A percentile compares a stretch with the other conserved stretches of the same genome.
Evolutionary conservation across 306 rosid genomes (phyloP).

Genomic region (Psophocarpus tetragonolobus): DNA sequence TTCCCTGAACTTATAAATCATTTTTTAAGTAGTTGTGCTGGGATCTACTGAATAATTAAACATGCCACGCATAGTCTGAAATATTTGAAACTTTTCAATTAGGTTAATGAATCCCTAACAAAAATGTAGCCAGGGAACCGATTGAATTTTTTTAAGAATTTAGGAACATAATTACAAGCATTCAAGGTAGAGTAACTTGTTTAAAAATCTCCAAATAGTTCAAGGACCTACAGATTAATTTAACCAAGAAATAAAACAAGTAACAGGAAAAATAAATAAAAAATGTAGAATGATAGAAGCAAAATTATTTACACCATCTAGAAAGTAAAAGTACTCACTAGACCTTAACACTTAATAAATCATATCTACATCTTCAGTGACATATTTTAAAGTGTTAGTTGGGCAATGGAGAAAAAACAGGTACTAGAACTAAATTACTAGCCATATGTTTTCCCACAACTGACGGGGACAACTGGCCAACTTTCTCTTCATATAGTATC

Average conservation of each 20-base stretch:
- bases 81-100: background rate
- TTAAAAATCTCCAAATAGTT: background rate
- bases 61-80: background rate
- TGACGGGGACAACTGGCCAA: background rate
- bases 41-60: background rate
- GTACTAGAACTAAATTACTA: background rate
- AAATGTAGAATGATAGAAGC: background rate
- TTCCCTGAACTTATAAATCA: background rate
- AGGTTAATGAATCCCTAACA: background rate
- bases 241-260: background rate
- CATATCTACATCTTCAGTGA: background rate
- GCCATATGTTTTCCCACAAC: constrained; percentile 10
- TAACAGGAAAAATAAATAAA: background rate
- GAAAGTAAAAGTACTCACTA: constrained; percentile 5
- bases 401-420: background rate
- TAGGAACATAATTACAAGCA: background rate
- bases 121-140: background rate
- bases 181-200: background rate
- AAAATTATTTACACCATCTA: background rate
- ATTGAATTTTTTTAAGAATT: background rate
- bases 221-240: background rate
- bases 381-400: background rate
- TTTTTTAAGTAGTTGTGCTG: background rate
- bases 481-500: constrained; percentile 10
- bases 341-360: background rate